Evolutionary conservation across 2,329 filamentous ascomycete species (phyloP).

Genomic region (Orbilia brochopaga): DNA sequence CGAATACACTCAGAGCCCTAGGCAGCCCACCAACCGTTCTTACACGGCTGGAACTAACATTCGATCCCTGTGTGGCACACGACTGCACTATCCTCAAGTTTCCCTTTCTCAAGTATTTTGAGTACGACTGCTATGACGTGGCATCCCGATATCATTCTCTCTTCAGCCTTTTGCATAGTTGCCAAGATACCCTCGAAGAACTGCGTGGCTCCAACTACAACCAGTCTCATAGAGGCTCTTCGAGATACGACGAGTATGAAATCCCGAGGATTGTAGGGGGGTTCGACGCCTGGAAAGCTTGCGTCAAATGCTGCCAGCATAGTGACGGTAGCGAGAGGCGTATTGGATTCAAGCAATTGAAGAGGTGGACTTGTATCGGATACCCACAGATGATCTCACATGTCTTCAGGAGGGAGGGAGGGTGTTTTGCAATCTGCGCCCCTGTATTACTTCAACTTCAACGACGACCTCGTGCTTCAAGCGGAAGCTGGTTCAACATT

Average conservation of each 20-base stretch:
- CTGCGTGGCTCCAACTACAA: neutral
- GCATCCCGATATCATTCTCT: conserved; percentile 1
- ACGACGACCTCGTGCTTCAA: neutral
- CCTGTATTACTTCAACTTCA: neutral
- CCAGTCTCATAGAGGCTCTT: too few species aligned
- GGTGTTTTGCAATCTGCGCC: neutral
- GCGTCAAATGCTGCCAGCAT: neutral
- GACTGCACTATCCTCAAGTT: conserved; percentile 13
- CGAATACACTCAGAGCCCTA: neutral
- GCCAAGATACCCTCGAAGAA: conserved; percentile 13
- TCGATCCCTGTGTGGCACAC: conserved; percentile 1
- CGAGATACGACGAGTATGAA: neutral
- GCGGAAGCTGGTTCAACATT: too few species aligned
- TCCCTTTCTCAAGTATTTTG: conserved; percentile 9
- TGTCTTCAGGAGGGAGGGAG: neutral
- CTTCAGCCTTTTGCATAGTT: conserved; percentile 16
- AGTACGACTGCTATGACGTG: neutral
- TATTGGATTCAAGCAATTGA: conserved; percentile 10
- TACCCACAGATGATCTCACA: neutral
- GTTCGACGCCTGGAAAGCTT: conserved; percentile 6
- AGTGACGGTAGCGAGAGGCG: neutral
- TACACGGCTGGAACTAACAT: conserved; percentile 8
- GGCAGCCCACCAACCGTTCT: conserved; percentile 1
- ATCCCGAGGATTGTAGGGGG: neutral
- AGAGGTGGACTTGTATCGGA: neutral